These are phyloP conservation scores for Boletellus sp. DNA, from an alignment of 768 basidiomycete species.

Conservation along the genomic window DNA sequence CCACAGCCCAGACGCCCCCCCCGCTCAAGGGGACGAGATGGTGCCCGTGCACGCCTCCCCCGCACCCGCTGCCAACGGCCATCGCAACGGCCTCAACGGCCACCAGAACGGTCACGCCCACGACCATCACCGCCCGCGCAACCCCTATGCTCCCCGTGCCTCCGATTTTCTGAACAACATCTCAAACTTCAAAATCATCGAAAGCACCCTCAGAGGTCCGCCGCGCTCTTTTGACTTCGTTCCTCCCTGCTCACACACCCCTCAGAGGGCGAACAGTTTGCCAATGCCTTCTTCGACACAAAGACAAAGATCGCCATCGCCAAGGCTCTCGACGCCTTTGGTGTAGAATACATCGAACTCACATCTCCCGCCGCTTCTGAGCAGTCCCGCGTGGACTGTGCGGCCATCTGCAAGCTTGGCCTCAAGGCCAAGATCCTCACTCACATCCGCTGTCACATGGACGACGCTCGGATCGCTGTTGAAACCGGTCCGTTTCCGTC, in stretches of 20 bases:
- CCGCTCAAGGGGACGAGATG: slow-evolving; percentile 64
- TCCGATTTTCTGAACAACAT: slow-evolving; percentile 90
- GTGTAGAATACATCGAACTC: slow-evolving; percentile 99
- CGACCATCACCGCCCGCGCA: slow-evolving; percentile 46
- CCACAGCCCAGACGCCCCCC: slow-evolving; percentile 46
- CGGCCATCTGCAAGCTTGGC: slow-evolving; percentile 98
- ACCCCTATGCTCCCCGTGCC: slow-evolving; percentile 85
- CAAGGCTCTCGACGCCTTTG: slow-evolving; percentile 93
- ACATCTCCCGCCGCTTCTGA: slow-evolving; percentile 98
- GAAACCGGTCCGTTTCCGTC: slow-evolving; percentile 76
- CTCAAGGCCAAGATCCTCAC: slow-evolving; percentile 96
- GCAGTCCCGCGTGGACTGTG: slow-evolving; percentile 90
- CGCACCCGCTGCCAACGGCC: slow-evolving; percentile 29
- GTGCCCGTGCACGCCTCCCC: slow-evolving; percentile 38
- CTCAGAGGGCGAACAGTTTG: slow-evolving; percentile 97
- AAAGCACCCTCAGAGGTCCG: slow-evolving; percentile 91
- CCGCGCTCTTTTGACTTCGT: slow-evolving; percentile 7
- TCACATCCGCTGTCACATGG: slow-evolving; percentile 99
- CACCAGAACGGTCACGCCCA: slow-evolving; percentile 40
- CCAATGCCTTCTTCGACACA: slow-evolving; percentile 99
- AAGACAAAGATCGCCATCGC: slow-evolving; percentile 99
- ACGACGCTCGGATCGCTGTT: slow-evolving; percentile 96
- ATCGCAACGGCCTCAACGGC: slow-evolving; percentile 36
- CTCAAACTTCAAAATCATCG: slow-evolving; percentile 92
- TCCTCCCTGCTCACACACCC: slow-evolving; percentile 3